Base-by-base conservation (phyloP, 345 rosid species). In the Hibiscus trionum region DNA sequence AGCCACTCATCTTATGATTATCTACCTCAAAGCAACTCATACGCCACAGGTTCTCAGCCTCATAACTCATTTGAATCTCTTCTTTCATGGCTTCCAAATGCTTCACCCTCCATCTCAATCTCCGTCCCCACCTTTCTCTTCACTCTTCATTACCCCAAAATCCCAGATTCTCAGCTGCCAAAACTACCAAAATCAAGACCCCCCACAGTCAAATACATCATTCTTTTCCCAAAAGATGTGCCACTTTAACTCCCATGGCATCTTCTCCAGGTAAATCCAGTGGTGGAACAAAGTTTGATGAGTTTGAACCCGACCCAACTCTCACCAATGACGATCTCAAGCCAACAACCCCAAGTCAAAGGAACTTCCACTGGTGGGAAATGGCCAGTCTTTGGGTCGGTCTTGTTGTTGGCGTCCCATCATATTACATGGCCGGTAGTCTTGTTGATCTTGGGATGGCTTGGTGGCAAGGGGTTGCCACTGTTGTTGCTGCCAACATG, bases 391-490 rank as follows among this genome's bases (percentile, higher is more conserved):
- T 90, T 14, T 94, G 97, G 98, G 81, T 94, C n/a, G 97, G 98
- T 42, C 95, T 94, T 3, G 98, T 91, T 10, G 96, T 91, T 15
- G 98, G 98, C 29, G 97, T 94, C 14, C 98, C 98, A 21, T 62
- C 98, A 0, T 94, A 88, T 62, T 94, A 91, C 85, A 77, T 94
- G 6, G 98, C 98, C 0, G 98, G 96, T 0, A 87, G 91, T 80
- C 81, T 94, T 15, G 98, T 91, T 0, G 97, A 94, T 69, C 81
- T 94, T 6, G 98, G 98, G 47, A 94, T 94, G 98, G 88, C 98
- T 4, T 94, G 98, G 98, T 94, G 98, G 98, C 98, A 94, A 81
- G 98, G 96, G 6, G 86, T 94, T 58, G 90, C 90, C 16, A 91
- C 95, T 2, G 97, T 94, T 31, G 90, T 94, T 62, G 82, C 78